A percentile compares a stretch with the other conserved stretches of the same genome.
Conservation (phyloP, 2,329 filamentous ascomycete genomes). For the Diaporthe destruens region DNA sequence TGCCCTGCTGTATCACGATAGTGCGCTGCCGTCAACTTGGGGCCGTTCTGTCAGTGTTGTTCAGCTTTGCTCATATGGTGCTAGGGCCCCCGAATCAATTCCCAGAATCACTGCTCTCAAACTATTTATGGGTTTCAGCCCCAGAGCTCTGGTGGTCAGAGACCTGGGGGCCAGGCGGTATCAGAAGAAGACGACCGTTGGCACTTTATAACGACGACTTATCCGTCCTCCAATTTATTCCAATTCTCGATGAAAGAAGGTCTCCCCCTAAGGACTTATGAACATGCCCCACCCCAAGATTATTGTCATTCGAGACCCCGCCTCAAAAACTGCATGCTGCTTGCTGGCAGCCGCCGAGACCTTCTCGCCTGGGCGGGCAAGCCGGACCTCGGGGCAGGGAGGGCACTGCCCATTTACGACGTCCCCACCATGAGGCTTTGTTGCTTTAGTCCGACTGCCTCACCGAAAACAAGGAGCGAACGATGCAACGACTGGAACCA, state of each 20-base stretch:
- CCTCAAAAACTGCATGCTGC: not conserved
- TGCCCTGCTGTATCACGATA: not conserved
- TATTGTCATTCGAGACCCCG: not conserved
- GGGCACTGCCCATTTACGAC: not conserved
- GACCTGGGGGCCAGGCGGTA: not conserved
- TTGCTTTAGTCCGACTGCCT: not conserved
- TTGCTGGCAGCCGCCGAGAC: not conserved
- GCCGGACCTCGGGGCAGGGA: not conserved
- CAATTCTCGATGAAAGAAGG: not conserved
- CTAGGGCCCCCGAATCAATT: not conserved
- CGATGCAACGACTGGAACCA: not conserved
- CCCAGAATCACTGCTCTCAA: too few species aligned
- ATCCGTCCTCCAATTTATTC: not conserved
- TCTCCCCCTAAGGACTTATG: not conserved
- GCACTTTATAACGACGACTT: conserved; percentile 3
- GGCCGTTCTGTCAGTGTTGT: not conserved
- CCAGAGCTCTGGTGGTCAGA: too few species aligned
- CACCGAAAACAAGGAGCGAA: not conserved
- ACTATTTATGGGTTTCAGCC: not conserved
- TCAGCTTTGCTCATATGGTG: not conserved
- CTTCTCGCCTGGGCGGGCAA: too few species aligned
- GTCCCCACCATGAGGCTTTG: conserved; percentile 6
- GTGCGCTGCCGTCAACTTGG: not conserved
- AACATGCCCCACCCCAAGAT: not conserved
- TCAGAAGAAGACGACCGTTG: too few species aligned